phyloP scores from a whole-genome alignment of 148 eudicot species.

The Rheum nobile region DNA sequence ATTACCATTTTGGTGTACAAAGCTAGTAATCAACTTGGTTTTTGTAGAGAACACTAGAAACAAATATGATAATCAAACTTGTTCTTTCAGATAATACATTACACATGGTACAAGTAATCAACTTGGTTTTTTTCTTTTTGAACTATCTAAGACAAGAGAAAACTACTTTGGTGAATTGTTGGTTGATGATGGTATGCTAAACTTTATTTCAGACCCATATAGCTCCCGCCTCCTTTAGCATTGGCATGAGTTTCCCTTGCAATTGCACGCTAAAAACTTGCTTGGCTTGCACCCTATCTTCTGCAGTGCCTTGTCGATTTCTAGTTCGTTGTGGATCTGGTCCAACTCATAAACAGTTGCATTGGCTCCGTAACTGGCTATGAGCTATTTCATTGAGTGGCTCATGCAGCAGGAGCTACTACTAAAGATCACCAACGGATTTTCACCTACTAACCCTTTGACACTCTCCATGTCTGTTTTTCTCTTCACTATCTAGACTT shows the following conservation, averaged over 20 bases:
- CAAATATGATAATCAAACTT: neutral
- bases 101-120: neutral
- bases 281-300: conserved; percentile 36
- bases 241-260: conserved; percentile 5
- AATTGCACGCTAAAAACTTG: conserved; percentile 4
- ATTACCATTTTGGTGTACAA: no score
- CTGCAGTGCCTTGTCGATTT: conserved; percentile 42
- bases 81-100: neutral
- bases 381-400: conserved; percentile 47
- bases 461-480: conserved; percentile 39
- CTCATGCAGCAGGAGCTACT: conserved; percentile 56
- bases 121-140: neutral
- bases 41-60: neutral
- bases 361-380: conserved; percentile 59
- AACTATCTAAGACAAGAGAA: neutral
- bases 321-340: conserved; percentile 44
- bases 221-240: conserved; percentile 6
- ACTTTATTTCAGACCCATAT: neutral
- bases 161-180: neutral
- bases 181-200: neutral
- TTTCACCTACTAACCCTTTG: conserved; percentile 29
- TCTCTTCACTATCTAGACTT: neutral
- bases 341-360: conserved; percentile 55
- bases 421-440: conserved; percentile 69
- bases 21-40: no score